These are phyloP conservation scores for Apiotrichum sp. DNA, from an alignment of 1,284 basidiomycete genomes.

Conservation along the genomic window DNA sequence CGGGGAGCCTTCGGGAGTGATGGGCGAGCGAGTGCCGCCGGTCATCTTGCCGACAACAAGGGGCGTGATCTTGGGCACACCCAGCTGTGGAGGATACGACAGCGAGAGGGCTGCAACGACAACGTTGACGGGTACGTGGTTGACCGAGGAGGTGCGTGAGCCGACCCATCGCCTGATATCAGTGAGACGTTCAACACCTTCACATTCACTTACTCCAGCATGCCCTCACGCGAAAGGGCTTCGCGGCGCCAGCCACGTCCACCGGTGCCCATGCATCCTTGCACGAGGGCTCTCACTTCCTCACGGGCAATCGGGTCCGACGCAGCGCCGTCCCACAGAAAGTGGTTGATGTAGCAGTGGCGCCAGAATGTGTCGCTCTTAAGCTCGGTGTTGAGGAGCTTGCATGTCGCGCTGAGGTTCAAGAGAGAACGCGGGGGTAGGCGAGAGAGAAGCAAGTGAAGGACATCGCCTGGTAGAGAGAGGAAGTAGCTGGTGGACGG, in stretches of 20 bases:
- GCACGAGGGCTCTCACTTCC: constrained; percentile 25
- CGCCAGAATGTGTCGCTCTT: constrained; percentile 40
- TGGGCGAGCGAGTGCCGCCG: background rate
- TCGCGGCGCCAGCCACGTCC: constrained; percentile 18
- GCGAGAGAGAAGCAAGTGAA: constrained; percentile 32
- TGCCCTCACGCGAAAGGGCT: constrained; percentile 31
- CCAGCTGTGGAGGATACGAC: constrained; percentile 30
- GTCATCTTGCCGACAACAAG: constrained; percentile 31
- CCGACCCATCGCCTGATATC: constrained; percentile 33
- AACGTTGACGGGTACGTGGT: constrained; percentile 33
- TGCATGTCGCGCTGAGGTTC: constrained; percentile 30
- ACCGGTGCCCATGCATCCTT: constrained; percentile 14
- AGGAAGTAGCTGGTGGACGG: constrained; percentile 30
- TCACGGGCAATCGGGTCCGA: constrained; percentile 11
- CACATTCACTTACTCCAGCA: constrained; percentile 35
- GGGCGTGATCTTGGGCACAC: background rate
- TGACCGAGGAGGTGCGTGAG: constrained; percentile 30
- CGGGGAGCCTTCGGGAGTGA: background rate
- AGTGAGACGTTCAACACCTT: too few relatives aligned
- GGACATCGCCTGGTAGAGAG: constrained; percentile 34
- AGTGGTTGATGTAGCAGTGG: constrained; percentile 40
- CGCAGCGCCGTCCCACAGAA: constrained; percentile 27
- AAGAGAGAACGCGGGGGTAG: constrained; percentile 36
- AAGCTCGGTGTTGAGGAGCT: constrained; percentile 23
- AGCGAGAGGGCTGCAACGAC: constrained; percentile 38